Evolutionary conservation across 345 rosid genomes (phyloP), one percentile per base, ranked within the genome.

Genomic region (thale cress (Arabidopsis thaliana)): DNA sequence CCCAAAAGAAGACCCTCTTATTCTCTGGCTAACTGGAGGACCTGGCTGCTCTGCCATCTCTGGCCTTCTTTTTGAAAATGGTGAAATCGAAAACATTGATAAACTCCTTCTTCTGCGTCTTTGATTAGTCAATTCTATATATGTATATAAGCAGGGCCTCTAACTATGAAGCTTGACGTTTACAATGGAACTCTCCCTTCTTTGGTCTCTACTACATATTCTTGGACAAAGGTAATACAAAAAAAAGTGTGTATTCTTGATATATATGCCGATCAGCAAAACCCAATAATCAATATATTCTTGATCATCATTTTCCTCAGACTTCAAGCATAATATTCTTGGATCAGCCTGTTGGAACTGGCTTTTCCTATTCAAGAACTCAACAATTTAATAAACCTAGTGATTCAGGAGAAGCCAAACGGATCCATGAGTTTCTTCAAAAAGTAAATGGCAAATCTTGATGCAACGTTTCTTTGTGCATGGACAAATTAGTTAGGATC

Each of bases 1-100:
- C 52, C 83, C 86, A 0, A 45, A 69, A 22, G 67, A 71, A 9
- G 88, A 86, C 24, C 84, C 91, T 32, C 81, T 89, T 65, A 2
- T 89, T 65, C 74, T 89, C 25, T 89, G 95, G 91, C 51, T 89
- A 10, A 84, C 78, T 24, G 95, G 95, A 12, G 90, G 91, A 58
- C 95, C 91, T 34, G 87, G 86, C 41, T 89, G 87, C 75, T 80
- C 88, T 8, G 62, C 82, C 8, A 70, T 87, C 14, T 63, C 85
- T 11, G 87, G 61, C 16, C 77, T 73, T 53, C 28, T 73, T 7
- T 52, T 20, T 63, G 55, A 28, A 41, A 70, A 23, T 23, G 68
- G 78, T 48, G 0, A 57, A 8, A 48, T 13, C 3, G 1, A 24
- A 32, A 38, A 38, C 20, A n/a, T 24, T 24, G 1, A 40, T 25